phyloP scores from a whole-genome alignment of 768 basidiomycete genomes.

The Mycena olivaceomarginata region DNA sequence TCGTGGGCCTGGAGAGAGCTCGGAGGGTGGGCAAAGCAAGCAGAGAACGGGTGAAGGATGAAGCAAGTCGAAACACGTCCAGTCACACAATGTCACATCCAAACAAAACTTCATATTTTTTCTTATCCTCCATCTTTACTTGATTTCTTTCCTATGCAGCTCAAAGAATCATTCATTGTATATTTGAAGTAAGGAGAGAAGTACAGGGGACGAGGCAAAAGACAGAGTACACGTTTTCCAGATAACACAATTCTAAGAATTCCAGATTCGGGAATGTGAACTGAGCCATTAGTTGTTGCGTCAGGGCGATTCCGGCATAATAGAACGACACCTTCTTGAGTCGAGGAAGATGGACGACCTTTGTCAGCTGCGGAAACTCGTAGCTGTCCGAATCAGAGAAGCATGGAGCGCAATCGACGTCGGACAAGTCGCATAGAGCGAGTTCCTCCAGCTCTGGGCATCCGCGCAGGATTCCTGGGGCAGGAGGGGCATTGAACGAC shows the following conservation, averaged over 20 bases:
- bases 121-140: no score
- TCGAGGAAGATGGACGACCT: conserved; percentile 72
- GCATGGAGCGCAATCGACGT: conserved; percentile 73
- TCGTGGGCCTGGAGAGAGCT: no score
- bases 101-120: no score
- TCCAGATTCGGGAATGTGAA: conserved; percentile 83
- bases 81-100: no score
- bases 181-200: no score
- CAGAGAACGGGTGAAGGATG: no score
- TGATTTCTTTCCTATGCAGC: no score
- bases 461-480: conserved; percentile 73
- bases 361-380: conserved; percentile 58
- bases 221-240: conserved; percentile 71
- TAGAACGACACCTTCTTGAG: conserved; percentile 85
- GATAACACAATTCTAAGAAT: conserved; percentile 82
- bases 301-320: conserved; percentile 82
- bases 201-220: no score
- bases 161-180: no score
- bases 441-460: conserved; percentile 89
- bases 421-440: conserved; percentile 86
- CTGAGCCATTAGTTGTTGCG: conserved; percentile 76
- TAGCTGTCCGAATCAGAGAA: conserved; percentile 56
- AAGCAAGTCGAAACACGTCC: no score
- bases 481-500: conserved; percentile 34
- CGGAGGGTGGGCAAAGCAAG: no score